phyloP scores from a whole-genome alignment of 345 rosid genomes.

The Odontarrhena argentea region DNA sequence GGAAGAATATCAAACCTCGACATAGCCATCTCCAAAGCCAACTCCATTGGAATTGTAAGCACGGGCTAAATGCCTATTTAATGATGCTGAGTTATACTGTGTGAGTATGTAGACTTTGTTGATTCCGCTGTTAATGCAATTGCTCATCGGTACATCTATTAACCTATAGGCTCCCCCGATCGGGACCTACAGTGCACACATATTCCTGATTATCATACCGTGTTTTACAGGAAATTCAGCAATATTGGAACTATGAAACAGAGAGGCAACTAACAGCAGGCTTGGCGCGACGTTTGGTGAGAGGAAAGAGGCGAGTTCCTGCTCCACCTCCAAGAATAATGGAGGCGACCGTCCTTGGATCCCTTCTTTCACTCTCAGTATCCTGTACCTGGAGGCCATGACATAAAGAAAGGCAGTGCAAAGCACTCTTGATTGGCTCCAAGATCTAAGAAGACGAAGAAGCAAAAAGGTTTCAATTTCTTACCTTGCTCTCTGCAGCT shows the following conservation, averaged over 20 bases:
- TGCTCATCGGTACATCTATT: conserved; percentile 99
- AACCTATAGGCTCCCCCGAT: conserved; percentile 94
- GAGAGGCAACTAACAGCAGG: conserved; percentile 66
- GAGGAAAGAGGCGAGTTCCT: conserved; percentile 98
- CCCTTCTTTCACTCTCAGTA: conserved; percentile 62
- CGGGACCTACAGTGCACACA: conserved; percentile 57
- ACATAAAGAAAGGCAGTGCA: conserved; percentile 18
- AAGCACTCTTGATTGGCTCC: neutral
- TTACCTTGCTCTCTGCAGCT: conserved; percentile 56
- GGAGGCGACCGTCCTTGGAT: conserved; percentile 77
- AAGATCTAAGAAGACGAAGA: conserved; percentile 20
- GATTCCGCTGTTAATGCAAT: conserved; percentile 93
- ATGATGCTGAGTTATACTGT: conserved; percentile 86
- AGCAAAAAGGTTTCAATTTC: neutral
- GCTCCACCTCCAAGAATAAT: conserved; percentile 96
- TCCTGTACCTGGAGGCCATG: conserved; percentile 62
- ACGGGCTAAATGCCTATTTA: conserved; percentile 85
- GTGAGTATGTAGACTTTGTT: conserved; percentile 96
- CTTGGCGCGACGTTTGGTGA: conserved; percentile 92
- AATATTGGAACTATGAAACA: conserved; percentile 5
- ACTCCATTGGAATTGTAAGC: conserved; percentile 81
- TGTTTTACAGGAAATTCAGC: conserved; percentile 11
- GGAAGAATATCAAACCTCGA: conserved; percentile 59
- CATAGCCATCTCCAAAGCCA: conserved; percentile 81
- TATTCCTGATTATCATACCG: neutral